Evolutionary conservation across 768 basidiomycete genomes (phyloP).

Genomic region (Mycena chlorophos): DNA sequence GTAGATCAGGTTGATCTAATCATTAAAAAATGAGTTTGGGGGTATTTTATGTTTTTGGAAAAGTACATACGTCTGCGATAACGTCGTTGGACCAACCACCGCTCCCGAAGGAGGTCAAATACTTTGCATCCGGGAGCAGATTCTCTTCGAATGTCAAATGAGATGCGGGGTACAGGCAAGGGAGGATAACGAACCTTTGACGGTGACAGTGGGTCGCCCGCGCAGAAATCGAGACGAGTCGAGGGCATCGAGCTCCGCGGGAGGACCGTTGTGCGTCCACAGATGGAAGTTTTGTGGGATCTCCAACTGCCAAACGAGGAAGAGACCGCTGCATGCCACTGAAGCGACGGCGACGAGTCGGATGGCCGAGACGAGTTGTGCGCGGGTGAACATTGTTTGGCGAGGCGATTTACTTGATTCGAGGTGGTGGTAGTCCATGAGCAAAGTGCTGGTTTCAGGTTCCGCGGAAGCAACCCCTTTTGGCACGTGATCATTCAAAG

Average conservation of each 20-base stretch:
- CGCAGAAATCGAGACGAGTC: neutral
- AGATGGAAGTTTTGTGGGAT: neutral
- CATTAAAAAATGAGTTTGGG: slow-evolving; percentile 2
- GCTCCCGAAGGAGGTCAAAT: slow-evolving; percentile 13
- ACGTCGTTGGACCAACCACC: slow-evolving; percentile 21
- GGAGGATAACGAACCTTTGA: neutral
- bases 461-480: slow-evolving; percentile 5
- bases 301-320: neutral
- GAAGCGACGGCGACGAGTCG: neutral
- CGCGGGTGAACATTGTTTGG: too few species aligned
- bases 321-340: neutral
- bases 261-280: neutral
- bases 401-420: neutral
- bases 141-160: slow-evolving; percentile 8
- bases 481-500: too few species aligned
- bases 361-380: neutral
- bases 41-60: neutral
- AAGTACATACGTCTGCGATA: slow-evolving; percentile 10
- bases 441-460: too few species aligned
- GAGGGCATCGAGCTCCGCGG: neutral
- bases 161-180: neutral
- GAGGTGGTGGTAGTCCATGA: neutral
- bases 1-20: slow-evolving; percentile 40
- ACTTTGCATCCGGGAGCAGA: slow-evolving; percentile 7
- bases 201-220: neutral